Evolutionary conservation across 495 filamentous ascomycete species (phyloP).

Genomic region (Cercophora newfieldiana): DNA sequence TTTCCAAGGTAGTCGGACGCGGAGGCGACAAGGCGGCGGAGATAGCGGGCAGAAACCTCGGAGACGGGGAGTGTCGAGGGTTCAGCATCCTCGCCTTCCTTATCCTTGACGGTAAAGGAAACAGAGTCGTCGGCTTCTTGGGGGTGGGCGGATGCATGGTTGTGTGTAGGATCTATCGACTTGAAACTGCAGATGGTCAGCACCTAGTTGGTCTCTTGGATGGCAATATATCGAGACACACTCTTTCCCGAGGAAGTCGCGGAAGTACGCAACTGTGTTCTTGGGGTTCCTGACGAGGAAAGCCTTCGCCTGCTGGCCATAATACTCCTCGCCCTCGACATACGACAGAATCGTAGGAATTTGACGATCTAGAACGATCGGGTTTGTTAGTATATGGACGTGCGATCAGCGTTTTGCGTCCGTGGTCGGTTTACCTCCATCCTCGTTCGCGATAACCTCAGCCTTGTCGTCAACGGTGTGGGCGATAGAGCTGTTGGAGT

Average conservation of each 20-base stretch:
- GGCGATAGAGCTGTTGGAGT: slow-evolving; percentile 96
- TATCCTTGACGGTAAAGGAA: slow-evolving; percentile 81
- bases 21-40: slow-evolving; percentile 76
- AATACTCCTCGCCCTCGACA: slow-evolving; percentile 92
- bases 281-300: slow-evolving; percentile 87
- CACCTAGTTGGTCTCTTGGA: background rate
- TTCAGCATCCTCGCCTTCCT: slow-evolving; percentile 57
- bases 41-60: slow-evolving; percentile 84
- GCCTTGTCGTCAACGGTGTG: slow-evolving; percentile 88
- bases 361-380: slow-evolving; percentile 71
- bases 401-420: too few species aligned
- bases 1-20: slow-evolving; percentile 91
- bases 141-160: slow-evolving; percentile 91
- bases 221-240: slow-evolving; percentile 40
- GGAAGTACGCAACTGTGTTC: slow-evolving; percentile 94
- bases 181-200: slow-evolving; percentile 62
- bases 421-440: slow-evolving; percentile 70
- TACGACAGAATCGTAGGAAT: slow-evolving; percentile 95
- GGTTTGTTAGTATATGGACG: background rate
- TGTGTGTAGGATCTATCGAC: slow-evolving; percentile 92
- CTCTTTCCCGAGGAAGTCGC: slow-evolving; percentile 93
- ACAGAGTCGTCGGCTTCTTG: slow-evolving; percentile 69
- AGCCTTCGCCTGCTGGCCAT: slow-evolving; percentile 90
- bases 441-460: slow-evolving; percentile 98
- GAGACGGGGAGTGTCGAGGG: slow-evolving; percentile 73